phyloP scores from a whole-genome alignment of 2,329 filamentous ascomycete species.

The Elsinoe batatas region DNA sequence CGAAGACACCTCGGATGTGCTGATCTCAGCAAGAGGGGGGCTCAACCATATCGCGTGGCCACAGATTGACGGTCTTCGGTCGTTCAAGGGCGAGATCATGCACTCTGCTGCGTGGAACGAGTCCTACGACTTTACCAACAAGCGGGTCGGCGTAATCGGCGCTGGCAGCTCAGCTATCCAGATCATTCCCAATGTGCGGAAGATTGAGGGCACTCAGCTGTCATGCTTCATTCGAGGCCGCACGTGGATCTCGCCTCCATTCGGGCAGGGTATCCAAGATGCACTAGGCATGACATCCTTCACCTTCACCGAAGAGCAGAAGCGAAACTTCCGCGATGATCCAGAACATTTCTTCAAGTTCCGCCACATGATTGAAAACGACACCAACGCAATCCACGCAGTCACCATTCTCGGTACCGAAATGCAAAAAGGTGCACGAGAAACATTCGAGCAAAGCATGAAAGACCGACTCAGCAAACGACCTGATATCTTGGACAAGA shows the following conservation, averaged over 20 bases:
- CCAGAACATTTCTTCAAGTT: constrained; percentile 33
- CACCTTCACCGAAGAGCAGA: constrained; percentile 16
- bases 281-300: constrained; percentile 28
- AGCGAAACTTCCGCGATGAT: constrained; percentile 30
- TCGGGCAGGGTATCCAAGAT: constrained; percentile 22
- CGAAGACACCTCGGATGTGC: constrained; percentile 37
- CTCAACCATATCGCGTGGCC: constrained; percentile 46
- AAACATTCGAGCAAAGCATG: constrained; percentile 34
- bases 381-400: constrained; percentile 18
- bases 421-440: constrained; percentile 29
- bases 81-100: constrained; percentile 45
- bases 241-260: constrained; percentile 40
- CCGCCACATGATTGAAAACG: constrained; percentile 34
- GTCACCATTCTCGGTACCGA: constrained; percentile 27
- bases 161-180: constrained; percentile 30
- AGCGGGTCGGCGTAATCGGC: constrained; percentile 20
- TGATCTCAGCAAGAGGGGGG: constrained; percentile 41
- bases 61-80: constrained; percentile 40
- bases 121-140: constrained; percentile 24
- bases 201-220: constrained; percentile 33
- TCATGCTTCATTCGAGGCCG: constrained; percentile 43
- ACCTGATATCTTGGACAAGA: constrained; percentile 32
- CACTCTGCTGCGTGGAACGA: constrained; percentile 49
- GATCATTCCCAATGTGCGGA: constrained; percentile 31
- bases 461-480: constrained; percentile 27